A percentile compares a stretch with the other conserved stretches of the same genome.
These are phyloP conservation scores for Gossypium bickii DNA, from an alignment of 345 rosid genomes.

Conservation along the genomic window DNA sequence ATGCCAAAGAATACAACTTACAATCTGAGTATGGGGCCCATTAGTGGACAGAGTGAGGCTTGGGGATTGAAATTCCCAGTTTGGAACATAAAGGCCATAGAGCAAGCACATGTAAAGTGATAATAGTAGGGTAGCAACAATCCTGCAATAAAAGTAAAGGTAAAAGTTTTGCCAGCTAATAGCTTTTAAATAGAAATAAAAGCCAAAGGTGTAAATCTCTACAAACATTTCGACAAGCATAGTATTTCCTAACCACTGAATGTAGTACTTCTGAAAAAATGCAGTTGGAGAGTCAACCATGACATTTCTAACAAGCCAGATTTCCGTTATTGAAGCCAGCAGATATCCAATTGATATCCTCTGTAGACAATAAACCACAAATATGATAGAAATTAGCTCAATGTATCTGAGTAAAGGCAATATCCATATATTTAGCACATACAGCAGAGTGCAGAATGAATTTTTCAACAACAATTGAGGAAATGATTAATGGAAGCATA, in stretches of 20 bases:
- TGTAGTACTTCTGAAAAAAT: slow-evolving; percentile 41
- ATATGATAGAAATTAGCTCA: slow-evolving; percentile 9
- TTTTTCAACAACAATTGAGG: not conserved
- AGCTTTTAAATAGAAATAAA: not conserved
- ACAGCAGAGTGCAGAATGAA: not conserved
- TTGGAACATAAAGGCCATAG: slow-evolving; percentile 55
- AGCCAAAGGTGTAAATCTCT: not conserved
- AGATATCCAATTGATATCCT: slow-evolving; percentile 65
- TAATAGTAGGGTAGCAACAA: slow-evolving; percentile 33
- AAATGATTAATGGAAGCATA: not conserved
- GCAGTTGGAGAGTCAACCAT: slow-evolving; percentile 34
- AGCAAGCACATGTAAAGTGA: slow-evolving; percentile 37
- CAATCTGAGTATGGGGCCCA: slow-evolving; percentile 31
- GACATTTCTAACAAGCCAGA: slow-evolving; percentile 45
- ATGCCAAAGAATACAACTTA: slow-evolving; percentile 27
- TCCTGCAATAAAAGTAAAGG: slow-evolving; percentile 33
- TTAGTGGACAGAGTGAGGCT: slow-evolving; percentile 16
- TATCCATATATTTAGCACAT: not conserved
- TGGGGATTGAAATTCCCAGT: slow-evolving; percentile 47
- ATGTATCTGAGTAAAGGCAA: not conserved
- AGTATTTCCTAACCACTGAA: slow-evolving; percentile 46
- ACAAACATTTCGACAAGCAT: not conserved
- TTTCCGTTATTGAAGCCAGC: slow-evolving; percentile 50
- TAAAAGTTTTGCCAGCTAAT: not conserved
- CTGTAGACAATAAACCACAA: slow-evolving; percentile 29